Base-by-base conservation (phyloP, 176 grass and related monocot species). In the Hordeum marinum region DNA sequence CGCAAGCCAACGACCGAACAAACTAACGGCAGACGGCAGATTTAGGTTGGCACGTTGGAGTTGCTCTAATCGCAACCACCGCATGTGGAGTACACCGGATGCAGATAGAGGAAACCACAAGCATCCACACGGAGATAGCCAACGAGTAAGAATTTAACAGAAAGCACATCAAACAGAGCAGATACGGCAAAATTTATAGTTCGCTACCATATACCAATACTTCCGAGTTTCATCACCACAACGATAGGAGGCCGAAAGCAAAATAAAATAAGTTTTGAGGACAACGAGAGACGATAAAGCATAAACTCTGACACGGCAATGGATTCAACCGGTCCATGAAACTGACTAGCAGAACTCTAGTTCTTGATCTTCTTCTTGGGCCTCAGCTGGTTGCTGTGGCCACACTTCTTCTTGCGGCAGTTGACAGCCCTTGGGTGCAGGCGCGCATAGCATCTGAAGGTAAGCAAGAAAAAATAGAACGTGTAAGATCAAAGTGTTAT, bases 281-380 rank as follows among this genome's bases (percentile, higher is more conserved):
- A 74, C 18, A 72, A 84, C 24, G 9, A 58, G 9, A 58, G 58
- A 76, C 9, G 26, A 37, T 48, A 67, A 26, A 41, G 18, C 24
- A 73, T 7, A 27, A 67, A 24, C n/a, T 26, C 50, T 5, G 29
- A 27, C 41, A 34, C 11, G 23, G 9, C 11, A 7, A 68, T 57
- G 1, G 58, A 90, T 40, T 73, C 31, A 59, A 67, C 63, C 11
- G 21, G 68, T 76, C 68, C 68, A 68, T 24, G 68, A 84, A 68
- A 75, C 45, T 40, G 60, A 31, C n/a, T 66, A 50, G 11, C 8
- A 0, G 66, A n/a, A 46, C 37, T 75, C 82, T 46, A 91, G 81
- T 91, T 87, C 88, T 93, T 93, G 78, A 93, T 90, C 91, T 93
- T 93, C 91, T 93, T 93, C 88, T 93, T 93, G 37, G 85, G 82